Conservation (phyloP, 495 filamentous ascomycete species). For the Cladorrhinum samala region DNA sequence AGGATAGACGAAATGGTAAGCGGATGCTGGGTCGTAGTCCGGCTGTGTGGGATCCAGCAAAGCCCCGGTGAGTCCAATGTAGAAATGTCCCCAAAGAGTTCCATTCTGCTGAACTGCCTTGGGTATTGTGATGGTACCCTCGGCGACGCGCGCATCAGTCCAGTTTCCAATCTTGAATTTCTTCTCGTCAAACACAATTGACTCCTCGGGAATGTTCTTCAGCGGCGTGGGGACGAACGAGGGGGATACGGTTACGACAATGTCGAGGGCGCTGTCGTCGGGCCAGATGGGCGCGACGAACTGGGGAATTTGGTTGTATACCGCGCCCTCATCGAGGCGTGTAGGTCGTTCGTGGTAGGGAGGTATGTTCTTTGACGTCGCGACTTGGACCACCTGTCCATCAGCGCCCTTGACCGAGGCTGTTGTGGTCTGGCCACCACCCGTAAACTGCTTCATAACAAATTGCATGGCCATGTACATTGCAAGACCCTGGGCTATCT, state of each 20-base stretch:
- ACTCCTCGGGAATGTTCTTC: constrained; percentile 46
- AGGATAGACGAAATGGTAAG: constrained; percentile 77
- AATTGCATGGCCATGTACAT: constrained; percentile 45
- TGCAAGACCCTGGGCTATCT: constrained; percentile 33
- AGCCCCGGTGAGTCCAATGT: constrained; percentile 67
- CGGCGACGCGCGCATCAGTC: constrained; percentile 68
- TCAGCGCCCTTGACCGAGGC: constrained; percentile 42
- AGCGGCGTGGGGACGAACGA: constrained; percentile 64
- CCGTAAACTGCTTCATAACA: constrained; percentile 40
- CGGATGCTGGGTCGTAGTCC: constrained; percentile 64
- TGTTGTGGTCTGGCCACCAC: constrained; percentile 41
- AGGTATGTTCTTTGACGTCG: constrained; percentile 49
- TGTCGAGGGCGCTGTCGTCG: constrained; percentile 66
- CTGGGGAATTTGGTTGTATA: constrained; percentile 70
- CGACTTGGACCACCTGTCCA: constrained; percentile 39
- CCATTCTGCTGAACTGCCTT: constrained; percentile 81
- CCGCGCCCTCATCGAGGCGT: constrained; percentile 50
- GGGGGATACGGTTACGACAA: constrained; percentile 76
- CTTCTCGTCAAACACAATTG: constrained; percentile 71
- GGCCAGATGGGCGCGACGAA: constrained; percentile 85
- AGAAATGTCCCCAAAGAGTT: constrained; percentile 91
- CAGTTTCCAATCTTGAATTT: constrained; percentile 75
- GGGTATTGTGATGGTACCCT: constrained; percentile 73
- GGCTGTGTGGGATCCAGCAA: constrained; percentile 66
- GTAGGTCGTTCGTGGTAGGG: constrained; percentile 59